Percentiles rank a stretch among this genome's conserved stretches.
Evolutionary conservation across 306 rosid genomes (phyloP).

Genomic region (Canavalia gladiata): DNA sequence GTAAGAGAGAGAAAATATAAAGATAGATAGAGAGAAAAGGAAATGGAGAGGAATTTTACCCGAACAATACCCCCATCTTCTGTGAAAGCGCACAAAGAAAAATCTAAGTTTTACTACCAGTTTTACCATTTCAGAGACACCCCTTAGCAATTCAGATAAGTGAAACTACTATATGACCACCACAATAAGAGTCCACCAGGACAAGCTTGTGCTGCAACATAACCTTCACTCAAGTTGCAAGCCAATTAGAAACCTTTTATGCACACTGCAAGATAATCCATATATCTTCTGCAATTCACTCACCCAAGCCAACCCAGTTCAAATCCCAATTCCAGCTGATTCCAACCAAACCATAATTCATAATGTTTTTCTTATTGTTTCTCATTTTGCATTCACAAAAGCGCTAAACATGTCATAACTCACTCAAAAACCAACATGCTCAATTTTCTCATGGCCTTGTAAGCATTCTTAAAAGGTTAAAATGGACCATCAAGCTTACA

Average conservation of each 20-base stretch:
- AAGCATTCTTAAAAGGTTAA: background rate
- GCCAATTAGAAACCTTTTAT: background rate
- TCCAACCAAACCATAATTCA: constrained; percentile 31
- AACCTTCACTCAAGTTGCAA: constrained; percentile 16
- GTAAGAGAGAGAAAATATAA: too few species aligned
- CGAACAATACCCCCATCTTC: background rate
- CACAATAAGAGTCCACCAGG: background rate
- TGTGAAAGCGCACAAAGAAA: background rate
- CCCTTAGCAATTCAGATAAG: constrained; percentile 30
- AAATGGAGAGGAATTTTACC: too few species aligned
- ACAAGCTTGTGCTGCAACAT: constrained; percentile 21
- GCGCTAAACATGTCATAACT: constrained; percentile 1
- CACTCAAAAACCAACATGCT: constrained; percentile 24
- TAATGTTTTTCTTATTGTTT: background rate
- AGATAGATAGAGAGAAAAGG: too few species aligned
- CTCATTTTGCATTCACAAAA: constrained; percentile 17
- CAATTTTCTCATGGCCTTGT: constrained; percentile 14
- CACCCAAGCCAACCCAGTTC: constrained; percentile 47
- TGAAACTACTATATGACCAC: constrained; percentile 14
- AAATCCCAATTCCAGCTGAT: constrained; percentile 41
- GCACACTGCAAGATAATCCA: constrained; percentile 32
- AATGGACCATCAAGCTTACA: constrained; percentile 63
- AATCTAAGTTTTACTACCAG: background rate
- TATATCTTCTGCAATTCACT: constrained; percentile 33
- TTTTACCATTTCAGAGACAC: background rate